Base-by-base conservation (phyloP, 495 filamentous ascomycete genomes). In the Lasiosphaeriaceae sp. region DNA sequence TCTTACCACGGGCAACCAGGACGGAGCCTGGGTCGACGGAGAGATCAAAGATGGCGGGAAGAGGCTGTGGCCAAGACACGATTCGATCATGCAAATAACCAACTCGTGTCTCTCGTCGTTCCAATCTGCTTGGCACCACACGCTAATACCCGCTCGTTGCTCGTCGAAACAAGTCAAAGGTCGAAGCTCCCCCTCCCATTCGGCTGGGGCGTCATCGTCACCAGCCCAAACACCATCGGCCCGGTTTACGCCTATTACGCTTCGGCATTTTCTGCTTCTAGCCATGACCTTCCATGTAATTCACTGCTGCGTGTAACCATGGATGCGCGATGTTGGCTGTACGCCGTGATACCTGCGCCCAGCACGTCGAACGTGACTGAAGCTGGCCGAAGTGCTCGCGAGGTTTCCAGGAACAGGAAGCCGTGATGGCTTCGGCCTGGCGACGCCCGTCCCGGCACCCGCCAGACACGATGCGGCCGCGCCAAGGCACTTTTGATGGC, bases 251-350 rank as follows among this genome's bases (percentile, higher is more conserved):
- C 14, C 3, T 34, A 16, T 16, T 19, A 4, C 26, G 4, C 26
- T 4, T 31, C 26, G 26, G 26, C 26, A 31, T 3, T 12, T 17
- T 29, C 26, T 50, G 47, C 23, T 24, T 16, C 12, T 16, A 41
- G n/a, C 50, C 17, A 22, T 52, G 31, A 14, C 6, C 39, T 52
- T 39, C 50, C 50, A 41, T 22, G 12, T 14, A 52, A 52, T 52
- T 52, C 50, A 16, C 20, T 2, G 14, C 35, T 39, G 31, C 31
- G 50, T 52, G 35, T 41, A 43, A 52, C 50, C 9, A 7, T 9
- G 4, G 46, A 26, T 11, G 8, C n/a, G 50, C 50, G 17, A 39
- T 31, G 48, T 7, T 24, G 26, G 4, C 26, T 31, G 26, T 31
- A 31, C 26, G 26, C 26, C 26, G 9, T 31, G 26, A 31, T 31